These are phyloP conservation scores for Phalaenopsis hybrid DNA, from an alignment of 116 monocot genomes.

Conservation along the genomic window DNA sequence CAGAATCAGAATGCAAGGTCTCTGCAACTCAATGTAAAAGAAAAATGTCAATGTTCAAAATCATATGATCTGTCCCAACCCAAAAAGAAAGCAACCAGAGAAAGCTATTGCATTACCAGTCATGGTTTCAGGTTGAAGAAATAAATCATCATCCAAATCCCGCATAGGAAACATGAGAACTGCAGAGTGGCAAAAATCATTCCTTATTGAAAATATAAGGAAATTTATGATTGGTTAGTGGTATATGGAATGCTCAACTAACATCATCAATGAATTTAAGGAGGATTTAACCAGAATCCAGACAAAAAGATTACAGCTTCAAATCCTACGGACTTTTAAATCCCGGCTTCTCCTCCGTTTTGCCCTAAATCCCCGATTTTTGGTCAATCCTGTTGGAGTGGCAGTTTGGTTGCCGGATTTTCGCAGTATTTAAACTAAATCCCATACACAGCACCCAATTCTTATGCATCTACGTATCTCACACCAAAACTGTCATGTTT, in stretches of 20 bases:
- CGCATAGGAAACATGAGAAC: neutral
- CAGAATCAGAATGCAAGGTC: neutral
- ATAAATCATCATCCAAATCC: neutral
- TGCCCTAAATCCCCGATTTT: too few relatives aligned
- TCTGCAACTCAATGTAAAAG: neutral
- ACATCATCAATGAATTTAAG: neutral
- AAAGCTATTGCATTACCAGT: slow-evolving; percentile 3
- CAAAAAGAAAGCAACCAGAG: neutral
- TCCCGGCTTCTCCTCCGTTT: too few relatives aligned
- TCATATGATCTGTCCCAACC: neutral
- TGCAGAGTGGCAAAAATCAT: neutral
- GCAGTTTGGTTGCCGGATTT: too few relatives aligned
- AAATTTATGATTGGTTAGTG: neutral
- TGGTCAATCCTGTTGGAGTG: too few relatives aligned
- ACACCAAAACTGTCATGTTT: too few relatives aligned
- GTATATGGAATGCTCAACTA: neutral
- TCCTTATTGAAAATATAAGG: neutral
- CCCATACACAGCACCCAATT: too few relatives aligned
- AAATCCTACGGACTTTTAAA: too few relatives aligned
- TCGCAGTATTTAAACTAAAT: too few relatives aligned
- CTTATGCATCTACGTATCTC: too few relatives aligned
- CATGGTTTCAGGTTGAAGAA: too few relatives aligned
- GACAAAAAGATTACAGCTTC: too few relatives aligned
- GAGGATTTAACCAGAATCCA: too few relatives aligned
- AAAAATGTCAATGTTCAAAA: neutral